Percentiles rank a stretch among this genome's conserved stretches.
Evolutionary conservation across 1,139 yeast genomes (phyloP).

Genomic region (Taphrina populina): DNA sequence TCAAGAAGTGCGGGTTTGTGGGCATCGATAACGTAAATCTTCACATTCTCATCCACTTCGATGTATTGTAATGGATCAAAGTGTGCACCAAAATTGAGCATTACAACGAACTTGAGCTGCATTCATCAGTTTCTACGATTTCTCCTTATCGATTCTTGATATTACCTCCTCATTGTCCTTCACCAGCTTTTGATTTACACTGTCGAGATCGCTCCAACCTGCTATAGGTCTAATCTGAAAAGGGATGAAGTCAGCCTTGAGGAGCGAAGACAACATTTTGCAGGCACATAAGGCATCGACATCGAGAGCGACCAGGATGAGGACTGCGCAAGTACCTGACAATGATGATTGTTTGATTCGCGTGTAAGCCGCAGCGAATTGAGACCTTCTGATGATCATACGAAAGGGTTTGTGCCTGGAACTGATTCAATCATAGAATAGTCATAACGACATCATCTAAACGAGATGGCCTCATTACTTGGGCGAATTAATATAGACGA

Average conservation of each 20-base stretch:
- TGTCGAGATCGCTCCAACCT: conserved; percentile 76
- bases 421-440: too few species aligned
- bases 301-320: conserved; percentile 82
- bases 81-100: conserved; percentile 95
- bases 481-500: too few species aligned
- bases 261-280: conserved; percentile 61
- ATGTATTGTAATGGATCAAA: conserved; percentile 79
- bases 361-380: conserved; percentile 43
- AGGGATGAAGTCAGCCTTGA: conserved; percentile 79
- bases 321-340: conserved; percentile 81
- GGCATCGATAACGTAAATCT: conserved; percentile 80
- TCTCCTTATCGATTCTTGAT: neutral
- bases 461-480: too few species aligned
- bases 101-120: conserved; percentile 64
- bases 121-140: neutral
- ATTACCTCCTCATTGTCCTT: conserved; percentile 48
- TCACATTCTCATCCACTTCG: conserved; percentile 50
- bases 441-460: too few species aligned
- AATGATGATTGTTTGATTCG: conserved; percentile 46
- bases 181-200: conserved; percentile 65
- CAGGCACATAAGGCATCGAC: conserved; percentile 92
- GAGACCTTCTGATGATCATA: conserved; percentile 44
- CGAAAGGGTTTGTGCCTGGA: too few species aligned
- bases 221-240: conserved; percentile 91
- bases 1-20: conserved; percentile 96